These are phyloP conservation scores for Cerrena zonata DNA, from an alignment of 1,284 basidiomycete genomes.

Conservation along the genomic window DNA sequence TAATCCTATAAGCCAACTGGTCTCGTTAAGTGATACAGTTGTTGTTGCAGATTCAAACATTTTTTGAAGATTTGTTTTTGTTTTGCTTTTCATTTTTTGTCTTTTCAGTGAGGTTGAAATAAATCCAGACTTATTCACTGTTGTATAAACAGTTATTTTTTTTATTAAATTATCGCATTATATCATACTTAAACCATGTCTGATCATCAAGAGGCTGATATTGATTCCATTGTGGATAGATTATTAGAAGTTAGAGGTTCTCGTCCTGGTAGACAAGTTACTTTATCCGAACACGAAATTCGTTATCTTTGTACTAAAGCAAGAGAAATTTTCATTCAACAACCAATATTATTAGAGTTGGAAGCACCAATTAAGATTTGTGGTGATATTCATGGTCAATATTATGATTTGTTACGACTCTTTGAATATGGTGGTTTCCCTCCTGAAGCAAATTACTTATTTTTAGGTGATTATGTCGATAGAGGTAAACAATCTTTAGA, in stretches of 20 bases:
- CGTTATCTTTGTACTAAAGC: constrained; percentile 93
- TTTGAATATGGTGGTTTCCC: constrained; percentile 95
- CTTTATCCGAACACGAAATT: constrained; percentile 93
- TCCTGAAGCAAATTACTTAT: constrained; percentile 93
- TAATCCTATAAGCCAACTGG: no score
- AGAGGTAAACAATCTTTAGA: constrained; percentile 91
- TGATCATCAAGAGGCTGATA: constrained; percentile 94
- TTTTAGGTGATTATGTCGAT: constrained; percentile 93
- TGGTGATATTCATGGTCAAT: constrained; percentile 93
- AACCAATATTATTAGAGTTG: constrained; percentile 88
- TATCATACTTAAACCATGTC: no score
- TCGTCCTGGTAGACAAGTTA: constrained; percentile 89
- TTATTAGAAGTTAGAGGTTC: constrained; percentile 92
- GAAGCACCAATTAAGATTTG: constrained; percentile 97
- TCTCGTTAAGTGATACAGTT: no score
- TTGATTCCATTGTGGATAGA: constrained; percentile 96
- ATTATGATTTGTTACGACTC: constrained; percentile 87
- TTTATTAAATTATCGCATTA: no score
- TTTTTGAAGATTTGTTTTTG: no score
- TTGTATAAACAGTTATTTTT: no score
- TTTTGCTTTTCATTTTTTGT: no score
- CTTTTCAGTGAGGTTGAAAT: no score
- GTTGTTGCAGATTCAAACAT: no score
- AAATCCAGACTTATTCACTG: no score
- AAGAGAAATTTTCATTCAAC: constrained; percentile 92